phyloP scores from a whole-genome alignment of 345 rosid species.

The Ceriops tagal region DNA sequence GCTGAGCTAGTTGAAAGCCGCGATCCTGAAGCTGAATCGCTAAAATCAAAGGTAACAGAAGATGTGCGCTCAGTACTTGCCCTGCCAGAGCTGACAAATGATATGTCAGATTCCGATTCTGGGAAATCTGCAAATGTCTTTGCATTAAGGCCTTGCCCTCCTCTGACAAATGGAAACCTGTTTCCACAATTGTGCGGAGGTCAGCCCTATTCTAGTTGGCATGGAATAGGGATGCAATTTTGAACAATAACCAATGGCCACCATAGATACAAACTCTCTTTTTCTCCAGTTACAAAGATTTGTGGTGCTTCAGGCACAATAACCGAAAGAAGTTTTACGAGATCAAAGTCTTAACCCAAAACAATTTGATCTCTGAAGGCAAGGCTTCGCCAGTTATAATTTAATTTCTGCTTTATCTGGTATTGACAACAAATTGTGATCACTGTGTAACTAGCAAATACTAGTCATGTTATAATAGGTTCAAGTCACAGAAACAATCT shows the following conservation, averaged over 20 bases:
- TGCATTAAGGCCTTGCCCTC: constrained; percentile 24
- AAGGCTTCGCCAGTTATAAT: too few relatives aligned
- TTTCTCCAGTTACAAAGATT: too few relatives aligned
- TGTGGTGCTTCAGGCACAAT: too few relatives aligned
- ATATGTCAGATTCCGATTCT: constrained; percentile 67
- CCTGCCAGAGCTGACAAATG: constrained; percentile 79
- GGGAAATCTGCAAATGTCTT: constrained; percentile 43
- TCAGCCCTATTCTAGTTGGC: neutral
- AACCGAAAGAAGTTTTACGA: too few relatives aligned
- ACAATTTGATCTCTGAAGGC: too few relatives aligned
- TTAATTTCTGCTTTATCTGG: neutral
- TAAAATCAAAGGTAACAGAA: constrained; percentile 44
- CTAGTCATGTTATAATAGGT: too few relatives aligned
- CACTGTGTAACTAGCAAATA: too few relatives aligned
- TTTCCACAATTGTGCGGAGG: constrained; percentile 6
- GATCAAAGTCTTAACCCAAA: too few relatives aligned
- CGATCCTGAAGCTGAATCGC: constrained; percentile 41
- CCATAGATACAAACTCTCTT: too few relatives aligned
- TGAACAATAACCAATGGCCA: too few relatives aligned
- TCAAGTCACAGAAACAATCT: too few relatives aligned
- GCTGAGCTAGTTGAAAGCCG: constrained; percentile 57
- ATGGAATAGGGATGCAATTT: too few relatives aligned
- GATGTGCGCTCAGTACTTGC: constrained; percentile 58
- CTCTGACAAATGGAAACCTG: constrained; percentile 55
- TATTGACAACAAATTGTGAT: neutral